Percentiles rank a stretch among this genome's conserved stretches.
Conservation (phyloP, 371 early-diverging fungal species). For the Paramicrosporidium saccamoebae region DNA sequence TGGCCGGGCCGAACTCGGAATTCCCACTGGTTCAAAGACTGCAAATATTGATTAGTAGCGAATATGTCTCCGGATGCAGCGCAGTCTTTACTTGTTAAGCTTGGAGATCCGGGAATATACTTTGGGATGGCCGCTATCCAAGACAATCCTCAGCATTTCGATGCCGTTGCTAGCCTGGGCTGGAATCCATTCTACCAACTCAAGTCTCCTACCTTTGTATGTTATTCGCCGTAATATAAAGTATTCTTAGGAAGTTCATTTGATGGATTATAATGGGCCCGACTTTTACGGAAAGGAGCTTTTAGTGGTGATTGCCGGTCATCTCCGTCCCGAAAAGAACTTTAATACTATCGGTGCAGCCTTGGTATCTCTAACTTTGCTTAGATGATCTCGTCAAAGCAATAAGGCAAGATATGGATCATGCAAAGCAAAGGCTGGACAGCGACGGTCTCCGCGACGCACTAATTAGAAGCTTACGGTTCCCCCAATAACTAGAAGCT, state of each 20-base stretch:
- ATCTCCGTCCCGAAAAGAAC: conserved; percentile 59
- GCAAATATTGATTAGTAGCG: conserved; percentile 11
- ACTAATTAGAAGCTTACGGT: too few species aligned
- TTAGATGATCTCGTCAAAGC: too few species aligned
- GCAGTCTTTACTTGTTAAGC: conserved; percentile 13
- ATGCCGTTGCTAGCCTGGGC: conserved; percentile 91
- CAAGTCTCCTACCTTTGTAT: conserved; percentile 42
- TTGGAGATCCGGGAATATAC: conserved; percentile 66
- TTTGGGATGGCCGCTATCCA: conserved; percentile 66
- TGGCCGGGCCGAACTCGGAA: conserved; percentile 76
- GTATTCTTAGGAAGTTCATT: conserved; percentile 55
- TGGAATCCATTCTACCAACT: conserved; percentile 96
- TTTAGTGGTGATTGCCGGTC: conserved; percentile 44
- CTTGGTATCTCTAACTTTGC: too few species aligned
- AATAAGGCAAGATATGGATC: too few species aligned
- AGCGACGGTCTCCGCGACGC: too few species aligned
- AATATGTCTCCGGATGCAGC: conserved; percentile 55
- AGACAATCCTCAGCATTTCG: conserved; percentile 16
- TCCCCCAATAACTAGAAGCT: too few species aligned
- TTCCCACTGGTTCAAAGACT: conserved; percentile 53
- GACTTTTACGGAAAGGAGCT: conserved; percentile 71
- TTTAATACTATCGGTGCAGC: conserved; percentile 45
- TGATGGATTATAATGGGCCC: conserved; percentile 40
- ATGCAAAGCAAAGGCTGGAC: too few species aligned
- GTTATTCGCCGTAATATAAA: neutral